Percentiles rank a stretch among this genome's conserved stretches.
These are phyloP conservation scores for Neurospora pannonica DNA, from an alignment of 495 filamentous ascomycete species.

Conservation along the genomic window DNA sequence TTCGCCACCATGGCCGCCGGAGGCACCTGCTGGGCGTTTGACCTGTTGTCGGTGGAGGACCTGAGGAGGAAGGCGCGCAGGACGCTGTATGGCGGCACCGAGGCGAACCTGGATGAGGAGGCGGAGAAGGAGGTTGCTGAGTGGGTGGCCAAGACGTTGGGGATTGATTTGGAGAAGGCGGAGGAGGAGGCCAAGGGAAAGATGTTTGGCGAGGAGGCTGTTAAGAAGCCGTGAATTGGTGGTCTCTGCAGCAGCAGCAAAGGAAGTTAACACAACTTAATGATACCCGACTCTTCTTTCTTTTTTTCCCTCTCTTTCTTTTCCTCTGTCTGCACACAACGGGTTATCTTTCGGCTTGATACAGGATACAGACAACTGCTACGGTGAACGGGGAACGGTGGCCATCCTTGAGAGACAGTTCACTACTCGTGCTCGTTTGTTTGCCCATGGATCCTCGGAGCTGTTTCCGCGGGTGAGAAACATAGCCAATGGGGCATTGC, in stretches of 20 bases:
- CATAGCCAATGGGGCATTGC: not conserved
- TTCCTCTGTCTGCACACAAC: not conserved
- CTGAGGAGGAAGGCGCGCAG: constrained; percentile 42
- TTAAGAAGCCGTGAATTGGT: not conserved
- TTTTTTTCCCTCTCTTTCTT: not conserved
- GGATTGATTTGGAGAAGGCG: constrained; percentile 34
- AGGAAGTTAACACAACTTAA: not conserved
- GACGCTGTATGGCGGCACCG: constrained; percentile 32
- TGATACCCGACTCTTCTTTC: not conserved
- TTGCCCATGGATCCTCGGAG: not conserved
- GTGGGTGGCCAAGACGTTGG: constrained; percentile 57
- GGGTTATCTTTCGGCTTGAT: not conserved
- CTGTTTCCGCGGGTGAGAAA: not conserved
- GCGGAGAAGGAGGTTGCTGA: constrained; percentile 61
- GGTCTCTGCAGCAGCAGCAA: not conserved
- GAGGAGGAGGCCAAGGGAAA: not conserved
- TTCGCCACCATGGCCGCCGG: constrained; percentile 61
- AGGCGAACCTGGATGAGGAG: constrained; percentile 41
- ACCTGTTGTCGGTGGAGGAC: constrained; percentile 64
- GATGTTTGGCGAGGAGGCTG: not conserved
- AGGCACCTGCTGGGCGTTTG: constrained; percentile 57
- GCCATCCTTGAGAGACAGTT: not conserved
- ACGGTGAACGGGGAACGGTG: not conserved
- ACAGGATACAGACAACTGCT: not conserved
- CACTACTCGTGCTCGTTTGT: not conserved